These are phyloP conservation scores for Sarcomyxa edulis DNA, from an alignment of 768 basidiomycete genomes.

Conservation along the genomic window DNA sequence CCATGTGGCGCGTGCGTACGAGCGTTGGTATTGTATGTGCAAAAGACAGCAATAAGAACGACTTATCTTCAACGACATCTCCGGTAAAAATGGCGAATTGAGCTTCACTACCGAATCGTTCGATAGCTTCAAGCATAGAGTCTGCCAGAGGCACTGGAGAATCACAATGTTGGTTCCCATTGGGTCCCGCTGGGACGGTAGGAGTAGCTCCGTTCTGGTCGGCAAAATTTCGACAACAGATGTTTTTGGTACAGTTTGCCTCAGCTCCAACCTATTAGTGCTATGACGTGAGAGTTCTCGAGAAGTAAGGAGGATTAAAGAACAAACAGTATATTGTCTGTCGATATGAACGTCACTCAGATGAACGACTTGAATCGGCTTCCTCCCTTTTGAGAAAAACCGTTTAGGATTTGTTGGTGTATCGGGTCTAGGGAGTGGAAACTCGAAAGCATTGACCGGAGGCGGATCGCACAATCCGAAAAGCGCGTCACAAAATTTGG, in stretches of 20 bases:
- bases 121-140: conserved; percentile 28
- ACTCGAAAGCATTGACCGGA: conserved; percentile 17
- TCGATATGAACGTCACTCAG: conserved; percentile 37
- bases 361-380: conserved; percentile 28
- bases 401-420: conserved; percentile 12
- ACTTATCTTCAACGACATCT: conserved; percentile 30
- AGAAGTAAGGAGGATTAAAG: neutral
- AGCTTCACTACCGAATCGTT: conserved; percentile 13
- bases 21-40: no score
- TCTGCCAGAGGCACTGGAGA: conserved; percentile 26
- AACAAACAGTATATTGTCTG: conserved; percentile 24
- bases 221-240: conserved; percentile 30
- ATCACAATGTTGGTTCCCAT: conserved; percentile 29
- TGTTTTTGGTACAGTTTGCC: conserved; percentile 30
- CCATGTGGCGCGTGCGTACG: conserved; percentile 25
- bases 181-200: conserved; percentile 23
- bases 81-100: conserved; percentile 34
- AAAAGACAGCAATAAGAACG: neutral
- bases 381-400: conserved; percentile 11
- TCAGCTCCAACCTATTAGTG: conserved; percentile 23
- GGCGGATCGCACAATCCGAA: conserved; percentile 29
- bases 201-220: conserved; percentile 14
- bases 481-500: conserved; percentile 29
- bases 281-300: neutral
- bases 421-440: conserved; percentile 24